A percentile compares a stretch with the other conserved stretches of the same genome.
These are phyloP conservation scores for Handroanthus guayacan DNA, from an alignment of 257 asterid species.

Conservation along the genomic window DNA sequence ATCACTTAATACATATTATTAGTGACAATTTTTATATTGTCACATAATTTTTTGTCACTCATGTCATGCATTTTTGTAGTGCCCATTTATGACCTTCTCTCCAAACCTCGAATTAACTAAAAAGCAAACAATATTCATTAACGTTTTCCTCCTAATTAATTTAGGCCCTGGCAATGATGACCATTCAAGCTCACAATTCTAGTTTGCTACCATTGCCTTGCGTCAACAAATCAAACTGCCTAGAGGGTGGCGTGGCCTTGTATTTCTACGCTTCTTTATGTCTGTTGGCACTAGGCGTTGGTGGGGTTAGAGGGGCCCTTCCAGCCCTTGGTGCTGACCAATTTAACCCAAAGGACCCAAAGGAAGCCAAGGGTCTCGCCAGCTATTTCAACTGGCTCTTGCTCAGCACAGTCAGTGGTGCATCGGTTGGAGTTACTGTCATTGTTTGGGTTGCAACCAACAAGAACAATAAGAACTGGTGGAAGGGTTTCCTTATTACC, in stretches of 20 bases:
- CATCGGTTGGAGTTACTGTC: conserved; percentile 63
- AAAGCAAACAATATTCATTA: neutral
- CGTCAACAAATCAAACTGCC: conserved; percentile 47
- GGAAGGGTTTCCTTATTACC: conserved; percentile 72
- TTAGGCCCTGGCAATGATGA: conserved; percentile 63
- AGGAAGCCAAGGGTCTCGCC: conserved; percentile 60
- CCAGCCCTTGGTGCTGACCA: conserved; percentile 87
- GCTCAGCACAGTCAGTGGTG: conserved; percentile 59
- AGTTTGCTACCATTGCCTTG: conserved; percentile 56
- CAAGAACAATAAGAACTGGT: conserved; percentile 55
- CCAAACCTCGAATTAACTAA: no score
- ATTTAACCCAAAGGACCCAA: conserved; percentile 61
- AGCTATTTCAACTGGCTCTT: conserved; percentile 75
- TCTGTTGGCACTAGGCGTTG: conserved; percentile 65
- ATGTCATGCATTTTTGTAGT: no score
- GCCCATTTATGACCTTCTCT: no score
- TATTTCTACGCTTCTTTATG: conserved; percentile 61
- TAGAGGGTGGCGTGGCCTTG: conserved; percentile 54
- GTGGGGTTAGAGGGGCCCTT: conserved; percentile 67
- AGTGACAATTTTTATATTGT: no score
- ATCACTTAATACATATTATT: no score
- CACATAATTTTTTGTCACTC: no score
- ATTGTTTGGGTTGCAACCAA: conserved; percentile 65
- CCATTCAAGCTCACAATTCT: conserved; percentile 58
- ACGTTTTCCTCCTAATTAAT: neutral